Evolutionary conservation across 352 stramenopile species (phyloP), one percentile per base, ranked within the genome.

Genomic region (Phytophthora palmivora): DNA sequence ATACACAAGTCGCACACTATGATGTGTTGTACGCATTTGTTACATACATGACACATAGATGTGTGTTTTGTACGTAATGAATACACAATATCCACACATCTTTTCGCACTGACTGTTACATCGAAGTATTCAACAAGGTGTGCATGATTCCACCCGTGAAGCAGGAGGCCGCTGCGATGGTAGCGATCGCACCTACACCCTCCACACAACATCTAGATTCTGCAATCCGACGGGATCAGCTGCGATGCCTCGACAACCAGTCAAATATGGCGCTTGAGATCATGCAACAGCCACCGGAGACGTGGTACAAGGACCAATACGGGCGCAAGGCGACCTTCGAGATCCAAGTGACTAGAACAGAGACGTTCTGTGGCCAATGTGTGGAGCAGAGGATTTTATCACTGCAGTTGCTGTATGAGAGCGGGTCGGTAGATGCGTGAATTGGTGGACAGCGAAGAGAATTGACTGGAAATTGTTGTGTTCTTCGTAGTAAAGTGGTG

Each of bases 271-370:
- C 68, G 46, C 58, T 92, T 6, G 72, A 81, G 58, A 76, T 92
- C 46, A 65, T 65, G 24, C 68, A 80, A 63, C 81, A 92, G 51
- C 84, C 84, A 34, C 84, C 84, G 0, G 52, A 68, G 32, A 84
- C 67, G 28, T 92, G 82, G 81, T 92, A 91, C 68, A 92, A 92
- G 58, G 84, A 92, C 61, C 84, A 92, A 69, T 88, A 81, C 44
- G 84, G 84, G 1, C 81, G 84, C 37, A 91, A 89, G 54, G 84
- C 80, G 18, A 93, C 82, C 32, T 93, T 91, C 50, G 67, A 84
- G 9, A 16, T 93, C 5, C 55, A 48, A 3, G 70, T 93, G 37
- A 61, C 69, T 19, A 64, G 80, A 9, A 48, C 72, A 0, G 21
- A 54, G 4, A 30, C 28, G 10, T 55, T 67, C 36, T 93, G 84